Evolutionary conservation across 805 yeast species (phyloP), one percentile per base, ranked within the genome.

Genomic region (Sugiyamaella marilandica): DNA sequence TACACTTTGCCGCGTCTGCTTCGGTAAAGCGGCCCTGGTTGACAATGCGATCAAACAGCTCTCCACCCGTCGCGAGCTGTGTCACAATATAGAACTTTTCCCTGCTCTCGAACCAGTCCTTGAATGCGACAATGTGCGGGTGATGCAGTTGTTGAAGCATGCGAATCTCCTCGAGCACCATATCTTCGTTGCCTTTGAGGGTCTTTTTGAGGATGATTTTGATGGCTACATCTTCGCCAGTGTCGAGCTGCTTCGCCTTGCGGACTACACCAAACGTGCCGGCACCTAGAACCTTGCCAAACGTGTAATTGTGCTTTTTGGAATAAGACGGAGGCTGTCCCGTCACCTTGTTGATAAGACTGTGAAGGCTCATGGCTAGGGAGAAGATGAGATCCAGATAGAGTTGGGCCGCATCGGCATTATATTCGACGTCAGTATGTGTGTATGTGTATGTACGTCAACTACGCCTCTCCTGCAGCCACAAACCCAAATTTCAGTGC

Each of bases 11-110:
- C 1, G 97, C 98, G 66, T 91, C 97, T 56, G 75, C 76, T 67
- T 92, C 99, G 4, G 96, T 87, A 69, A 89, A 92, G 51, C 83
- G 78, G 11, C 97, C 97, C 62, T 83, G 75, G 47, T 81, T 74
- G 39, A 90, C 78, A 57, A 92, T 89, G 50, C 97, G 74, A 57
- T 91, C 97, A 65, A 92, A 92, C 53, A 92, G 72, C 68, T 92
- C 99, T 48, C 99, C 99, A 31, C 99, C 99, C 1, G 90, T 85
- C 21, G 97, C 97, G 64, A 92, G 74, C 68, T 92, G 96, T 1
- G 97, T 92, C 16, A 89, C 97, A 54, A 92, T 85, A 65, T 88
- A 92, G 69, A 87, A 90, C 72, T 92, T 92, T 62, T 90, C 96
- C 67, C 81, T 85, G 29, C 89, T 81, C 72, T 92, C 97, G 66